Evolutionary conservation across 768 basidiomycete genomes (phyloP), one percentile per base, ranked within the genome.

Genomic region (Phaffia tasmanica): DNA sequence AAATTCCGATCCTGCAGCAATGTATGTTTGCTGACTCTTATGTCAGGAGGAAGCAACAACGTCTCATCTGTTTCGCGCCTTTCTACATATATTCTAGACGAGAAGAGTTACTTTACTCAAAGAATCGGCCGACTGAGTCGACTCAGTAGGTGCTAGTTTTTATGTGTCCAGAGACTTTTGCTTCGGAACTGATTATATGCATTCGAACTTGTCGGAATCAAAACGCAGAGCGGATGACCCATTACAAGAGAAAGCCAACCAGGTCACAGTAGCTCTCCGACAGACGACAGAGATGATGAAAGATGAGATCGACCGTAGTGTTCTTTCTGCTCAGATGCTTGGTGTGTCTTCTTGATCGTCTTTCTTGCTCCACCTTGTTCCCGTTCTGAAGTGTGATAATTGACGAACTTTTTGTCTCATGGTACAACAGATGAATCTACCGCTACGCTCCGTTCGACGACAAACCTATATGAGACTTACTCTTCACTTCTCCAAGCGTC

Each of bases 241-340:
- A 0, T 81, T 99, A 16, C 91, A 92, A 86, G 84, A 84, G 70
- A 85, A 89, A n/a, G 89, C 85, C 64, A 82, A 87, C 69, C 83
- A 92, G 69, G 89, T 99, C 14, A 97, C 93, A 0, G 86, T 88
- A 25, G 84, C 89, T 3, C 79, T 98, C 11, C 84, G 88, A 57
- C 83, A 92, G 47, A 97, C 93, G 3, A 82, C 90, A 48, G 80
- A 79, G 16, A 78, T 90, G 4, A 89, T 99, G 89, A 89, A 94
- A 77, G 83, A 83, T 50, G 95, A 98, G 73, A 84, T 99, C 2
- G 89, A 97, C 72, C 83, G 85, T 27, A 92, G 89, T 0, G 88
- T 93, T 7, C 80, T 94, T 58, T 84, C 88, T 3, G 81, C 81
- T 6, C 92, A 99, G 74, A 83, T 93, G 74, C 83, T 98, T 48